These are phyloP conservation scores for Dactylellina drechsleri DNA, from an alignment of 2,329 filamentous ascomycete species.

Conservation along the genomic window DNA sequence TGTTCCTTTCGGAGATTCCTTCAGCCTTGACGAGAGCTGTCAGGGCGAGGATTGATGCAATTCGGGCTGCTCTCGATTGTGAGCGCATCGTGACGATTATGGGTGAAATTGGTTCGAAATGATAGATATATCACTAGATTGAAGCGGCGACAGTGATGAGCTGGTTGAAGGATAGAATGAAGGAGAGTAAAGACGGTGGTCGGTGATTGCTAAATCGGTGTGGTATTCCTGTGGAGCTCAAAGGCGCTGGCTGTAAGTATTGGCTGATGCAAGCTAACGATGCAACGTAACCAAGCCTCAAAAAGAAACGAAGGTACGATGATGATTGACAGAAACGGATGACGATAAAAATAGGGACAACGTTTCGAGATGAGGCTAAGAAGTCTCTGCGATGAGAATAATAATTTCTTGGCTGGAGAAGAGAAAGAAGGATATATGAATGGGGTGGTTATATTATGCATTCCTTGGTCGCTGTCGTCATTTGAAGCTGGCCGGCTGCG, in stretches of 20 bases:
- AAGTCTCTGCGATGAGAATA: neutral
- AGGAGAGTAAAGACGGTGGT: slow-evolving; percentile 6
- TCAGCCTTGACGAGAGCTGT: slow-evolving; percentile 42
- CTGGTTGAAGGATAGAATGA: neutral
- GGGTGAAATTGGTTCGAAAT: neutral
- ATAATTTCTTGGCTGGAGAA: neutral
- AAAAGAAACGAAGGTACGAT: neutral
- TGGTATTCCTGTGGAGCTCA: slow-evolving; percentile 36
- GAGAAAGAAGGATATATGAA: slow-evolving; percentile 3
- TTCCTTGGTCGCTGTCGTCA: slow-evolving; percentile 51
- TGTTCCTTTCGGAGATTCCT: slow-evolving; percentile 34
- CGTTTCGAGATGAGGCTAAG: slow-evolving; percentile 11
- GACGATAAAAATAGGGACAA: neutral
- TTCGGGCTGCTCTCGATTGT: slow-evolving; percentile 40
- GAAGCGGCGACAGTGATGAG: neutral
- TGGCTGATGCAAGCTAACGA: slow-evolving; percentile 23
- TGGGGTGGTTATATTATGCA: neutral
- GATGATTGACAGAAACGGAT: slow-evolving; percentile 15
- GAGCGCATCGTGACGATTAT: slow-evolving; percentile 21
- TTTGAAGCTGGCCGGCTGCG: slow-evolving; percentile 3
- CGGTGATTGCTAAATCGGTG: neutral
- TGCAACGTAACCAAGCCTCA: slow-evolving; percentile 47
- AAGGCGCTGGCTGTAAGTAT: neutral
- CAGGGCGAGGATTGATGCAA: slow-evolving; percentile 45
- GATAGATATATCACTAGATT: neutral